phyloP scores from a whole-genome alignment of 495 filamentous ascomycete genomes.

The Penicillium argentinense region DNA sequence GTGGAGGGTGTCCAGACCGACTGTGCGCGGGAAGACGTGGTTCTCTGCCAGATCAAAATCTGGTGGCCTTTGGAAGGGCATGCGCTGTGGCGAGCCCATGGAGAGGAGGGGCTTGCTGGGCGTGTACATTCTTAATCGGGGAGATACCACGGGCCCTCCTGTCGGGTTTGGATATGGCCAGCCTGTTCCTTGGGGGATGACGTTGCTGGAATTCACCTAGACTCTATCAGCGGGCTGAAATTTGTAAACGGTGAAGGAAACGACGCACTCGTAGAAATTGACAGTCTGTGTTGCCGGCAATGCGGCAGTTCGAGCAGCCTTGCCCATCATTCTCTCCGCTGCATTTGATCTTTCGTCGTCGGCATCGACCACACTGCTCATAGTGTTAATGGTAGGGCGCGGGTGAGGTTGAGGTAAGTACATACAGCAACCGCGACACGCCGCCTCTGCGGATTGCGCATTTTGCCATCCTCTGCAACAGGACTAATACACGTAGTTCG shows the following conservation, averaged over 20 bases:
- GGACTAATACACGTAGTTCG: constrained; percentile 22
- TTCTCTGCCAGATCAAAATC: constrained; percentile 30
- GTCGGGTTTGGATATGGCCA: constrained; percentile 34
- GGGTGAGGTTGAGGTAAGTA: too few species aligned
- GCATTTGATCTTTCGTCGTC: constrained; percentile 94
- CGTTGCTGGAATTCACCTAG: constrained; percentile 22
- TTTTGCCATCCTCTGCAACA: constrained; percentile 33
- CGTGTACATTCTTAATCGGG: constrained; percentile 22
- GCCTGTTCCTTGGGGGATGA: constrained; percentile 22
- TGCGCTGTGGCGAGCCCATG: constrained; percentile 20
- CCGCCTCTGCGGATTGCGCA: constrained; percentile 36
- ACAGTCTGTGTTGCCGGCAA: constrained; percentile 67
- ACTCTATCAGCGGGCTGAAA: background rate
- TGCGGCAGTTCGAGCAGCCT: constrained; percentile 82
- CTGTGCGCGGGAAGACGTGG: constrained; percentile 22
- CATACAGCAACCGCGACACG: constrained; percentile 72
- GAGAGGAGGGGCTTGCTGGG: constrained; percentile 15
- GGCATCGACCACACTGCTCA: constrained; percentile 79
- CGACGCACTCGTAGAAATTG: constrained; percentile 73
- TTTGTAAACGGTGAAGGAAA: background rate
- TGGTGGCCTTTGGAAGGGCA: constrained; percentile 20
- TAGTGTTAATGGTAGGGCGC: background rate
- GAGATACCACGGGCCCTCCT: constrained; percentile 15
- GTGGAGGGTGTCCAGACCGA: constrained; percentile 22
- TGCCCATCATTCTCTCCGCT: constrained; percentile 80